Conservation (phyloP, 805 yeast species). For the Blastobotrys americana region DNA sequence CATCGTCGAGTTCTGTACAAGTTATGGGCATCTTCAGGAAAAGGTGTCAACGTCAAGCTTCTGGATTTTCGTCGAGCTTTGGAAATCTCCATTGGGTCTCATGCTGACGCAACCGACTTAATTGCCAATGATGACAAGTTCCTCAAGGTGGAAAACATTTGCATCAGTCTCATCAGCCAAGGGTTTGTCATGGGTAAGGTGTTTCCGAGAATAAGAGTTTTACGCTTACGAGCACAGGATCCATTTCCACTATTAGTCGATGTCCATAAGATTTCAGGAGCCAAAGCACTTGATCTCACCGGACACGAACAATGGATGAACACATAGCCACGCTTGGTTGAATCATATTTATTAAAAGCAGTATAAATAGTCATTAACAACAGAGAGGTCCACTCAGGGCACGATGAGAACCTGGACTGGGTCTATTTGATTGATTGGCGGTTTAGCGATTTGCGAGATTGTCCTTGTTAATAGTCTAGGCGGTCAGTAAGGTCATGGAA, state of each 20-base stretch:
- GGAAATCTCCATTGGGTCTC: slow-evolving; percentile 3
- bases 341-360: too few relatives aligned
- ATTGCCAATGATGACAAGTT: slow-evolving; percentile 1
- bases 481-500: too few relatives aligned
- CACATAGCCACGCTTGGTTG: too few relatives aligned
- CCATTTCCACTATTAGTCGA: slow-evolving; percentile 20
- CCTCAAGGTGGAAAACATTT: slow-evolving; percentile 28
- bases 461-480: too few relatives aligned
- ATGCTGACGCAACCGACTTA: background rate
- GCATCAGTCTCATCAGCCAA: slow-evolving; percentile 28
- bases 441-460: too few relatives aligned
- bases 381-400: too few relatives aligned
- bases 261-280: slow-evolving; percentile 9
- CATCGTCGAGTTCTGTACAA: slow-evolving; percentile 25
- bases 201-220: slow-evolving; percentile 17
- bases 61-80: slow-evolving; percentile 14
- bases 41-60: slow-evolving; percentile 12
- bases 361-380: too few relatives aligned
- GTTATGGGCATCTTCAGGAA: slow-evolving; percentile 10
- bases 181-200: slow-evolving; percentile 34
- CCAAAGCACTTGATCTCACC: too few relatives aligned
- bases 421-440: too few relatives aligned
- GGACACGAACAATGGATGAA: slow-evolving; percentile 11
- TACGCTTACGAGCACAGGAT: slow-evolving; percentile 19
- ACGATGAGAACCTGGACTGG: too few relatives aligned